Conservation (phyloP, 2,329 filamentous ascomycete species). For the Exophiala xenobiotica region DNA sequence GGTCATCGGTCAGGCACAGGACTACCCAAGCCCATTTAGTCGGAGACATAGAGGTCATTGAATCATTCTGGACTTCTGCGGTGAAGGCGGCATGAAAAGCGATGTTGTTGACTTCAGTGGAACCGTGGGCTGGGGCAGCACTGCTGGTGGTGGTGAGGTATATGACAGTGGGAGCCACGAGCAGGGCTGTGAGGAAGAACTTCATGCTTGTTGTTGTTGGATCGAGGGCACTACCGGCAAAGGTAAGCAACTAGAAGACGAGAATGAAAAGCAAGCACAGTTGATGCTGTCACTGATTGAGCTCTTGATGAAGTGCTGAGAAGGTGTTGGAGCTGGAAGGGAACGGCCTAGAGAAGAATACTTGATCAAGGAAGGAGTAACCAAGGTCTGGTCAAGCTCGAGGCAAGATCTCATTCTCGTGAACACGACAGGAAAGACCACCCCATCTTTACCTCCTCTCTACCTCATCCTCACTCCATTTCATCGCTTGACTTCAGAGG, state of each 20-base stretch:
- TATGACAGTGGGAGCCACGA: background rate
- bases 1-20: background rate
- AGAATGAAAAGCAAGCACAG: no score
- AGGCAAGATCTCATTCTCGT: no score
- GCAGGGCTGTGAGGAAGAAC: background rate
- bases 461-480: background rate
- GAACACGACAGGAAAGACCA: background rate
- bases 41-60: background rate
- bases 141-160: background rate
- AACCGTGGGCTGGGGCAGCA: constrained; percentile 2
- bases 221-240: no score
- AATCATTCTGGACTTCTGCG: background rate
- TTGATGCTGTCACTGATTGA: no score
- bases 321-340: no score
- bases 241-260: no score
- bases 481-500: constrained; percentile 14
- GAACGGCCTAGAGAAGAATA: no score
- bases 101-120: background rate
- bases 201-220: background rate
- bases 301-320: no score
- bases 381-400: no score
- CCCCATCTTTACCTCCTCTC: background rate
- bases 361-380: no score
- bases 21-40: background rate
- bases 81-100: background rate